Conservation (phyloP, 1,139 yeast genomes). For the Nakaseomyces kungkrabaensis region DNA sequence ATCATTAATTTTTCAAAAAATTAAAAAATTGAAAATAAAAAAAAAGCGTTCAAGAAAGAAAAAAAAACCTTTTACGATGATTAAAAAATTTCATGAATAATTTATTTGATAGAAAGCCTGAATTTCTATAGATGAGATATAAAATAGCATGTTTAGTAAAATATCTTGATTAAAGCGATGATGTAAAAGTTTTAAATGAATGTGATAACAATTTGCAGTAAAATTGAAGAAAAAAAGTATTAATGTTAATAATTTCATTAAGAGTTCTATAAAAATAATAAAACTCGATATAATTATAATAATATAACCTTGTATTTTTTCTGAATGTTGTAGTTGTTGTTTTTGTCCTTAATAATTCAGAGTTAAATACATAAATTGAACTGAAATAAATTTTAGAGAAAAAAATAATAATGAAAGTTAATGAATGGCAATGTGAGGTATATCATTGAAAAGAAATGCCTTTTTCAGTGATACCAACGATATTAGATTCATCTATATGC, state of each 20-base stretch:
- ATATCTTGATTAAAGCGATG: no score
- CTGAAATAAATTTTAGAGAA: constrained; percentile 1
- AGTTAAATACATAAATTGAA: background rate
- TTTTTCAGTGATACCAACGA: background rate
- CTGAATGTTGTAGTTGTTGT: background rate
- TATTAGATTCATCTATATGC: background rate
- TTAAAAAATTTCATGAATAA: no score
- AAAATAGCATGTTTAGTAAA: no score
- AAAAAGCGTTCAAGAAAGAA: no score
- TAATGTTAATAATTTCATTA: background rate
- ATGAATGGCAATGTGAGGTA: background rate
- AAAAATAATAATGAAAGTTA: background rate
- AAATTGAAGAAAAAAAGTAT: background rate
- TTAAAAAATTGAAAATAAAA: no score
- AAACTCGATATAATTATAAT: background rate
- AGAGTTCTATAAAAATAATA: background rate
- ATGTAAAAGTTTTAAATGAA: no score
- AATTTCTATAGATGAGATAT: no score
- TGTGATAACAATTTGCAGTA: background rate
- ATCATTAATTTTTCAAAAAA: no score
- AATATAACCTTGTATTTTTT: background rate
- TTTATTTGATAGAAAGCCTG: no score
- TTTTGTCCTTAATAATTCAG: no score
- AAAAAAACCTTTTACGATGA: no score
- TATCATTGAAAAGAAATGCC: constrained; percentile 1